A percentile compares a stretch with the other conserved stretches of the same genome.
These are phyloP conservation scores for Ambrosia trifida DNA, from an alignment of 129 eudicot genomes.

Conservation along the genomic window DNA sequence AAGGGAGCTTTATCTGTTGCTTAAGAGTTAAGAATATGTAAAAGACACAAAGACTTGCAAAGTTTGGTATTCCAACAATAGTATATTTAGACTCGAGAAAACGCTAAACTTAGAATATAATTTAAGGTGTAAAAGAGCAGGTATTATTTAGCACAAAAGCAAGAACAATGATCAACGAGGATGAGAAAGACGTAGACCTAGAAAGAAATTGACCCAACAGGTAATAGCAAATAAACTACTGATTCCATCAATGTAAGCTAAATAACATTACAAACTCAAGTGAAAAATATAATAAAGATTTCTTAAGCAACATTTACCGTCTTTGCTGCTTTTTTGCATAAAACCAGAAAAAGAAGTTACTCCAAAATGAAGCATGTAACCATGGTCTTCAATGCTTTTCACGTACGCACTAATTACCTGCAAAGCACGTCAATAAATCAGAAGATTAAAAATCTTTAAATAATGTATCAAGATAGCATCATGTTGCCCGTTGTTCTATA, in stretches of 20 bases:
- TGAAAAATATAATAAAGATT: not conserved
- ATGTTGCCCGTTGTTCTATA: slow-evolving; percentile 3
- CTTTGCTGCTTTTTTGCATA: slow-evolving; percentile 53
- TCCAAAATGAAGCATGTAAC: slow-evolving; percentile 91
- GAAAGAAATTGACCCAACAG: not conserved
- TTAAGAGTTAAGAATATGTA: not conserved
- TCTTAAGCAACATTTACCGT: slow-evolving; percentile 47
- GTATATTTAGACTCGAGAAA: not conserved
- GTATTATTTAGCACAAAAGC: slow-evolving; percentile 9
- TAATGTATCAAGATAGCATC: not conserved
- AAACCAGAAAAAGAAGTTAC: slow-evolving; percentile 75
- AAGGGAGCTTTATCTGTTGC: slow-evolving; percentile 8
- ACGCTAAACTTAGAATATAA: slow-evolving; percentile 8
- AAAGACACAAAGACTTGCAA: not conserved
- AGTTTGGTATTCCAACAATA: not conserved
- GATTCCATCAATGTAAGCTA: not conserved
- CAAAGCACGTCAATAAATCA: slow-evolving; percentile 19
- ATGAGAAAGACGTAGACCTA: not conserved
- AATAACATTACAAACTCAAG: not conserved
- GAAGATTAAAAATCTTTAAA: not conserved
- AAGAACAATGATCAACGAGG: not conserved
- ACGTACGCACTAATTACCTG: slow-evolving; percentile 90
- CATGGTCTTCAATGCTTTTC: slow-evolving; percentile 97
- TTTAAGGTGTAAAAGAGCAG: slow-evolving; percentile 6
- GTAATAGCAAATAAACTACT: slow-evolving; percentile 16